Base-by-base conservation (phyloP, 352 stramenopile genomes). In the Phytopythium litorale region DNA sequence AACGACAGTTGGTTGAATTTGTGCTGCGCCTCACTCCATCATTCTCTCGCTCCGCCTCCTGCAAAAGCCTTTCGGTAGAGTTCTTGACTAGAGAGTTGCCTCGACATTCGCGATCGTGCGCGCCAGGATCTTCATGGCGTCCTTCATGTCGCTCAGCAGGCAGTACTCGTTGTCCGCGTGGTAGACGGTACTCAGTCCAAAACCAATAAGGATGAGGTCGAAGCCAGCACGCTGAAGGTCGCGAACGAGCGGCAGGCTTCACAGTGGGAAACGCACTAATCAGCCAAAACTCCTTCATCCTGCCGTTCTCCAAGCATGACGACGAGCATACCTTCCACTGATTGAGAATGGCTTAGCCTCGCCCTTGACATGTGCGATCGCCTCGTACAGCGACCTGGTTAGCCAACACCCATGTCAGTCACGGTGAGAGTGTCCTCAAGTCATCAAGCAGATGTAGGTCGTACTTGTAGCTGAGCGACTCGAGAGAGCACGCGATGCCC, bases 131-230 rank as follows among this genome's bases (percentile, higher is more conserved):
- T 91, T 86, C 25, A 92, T 68, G 15, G 88, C 91, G 58, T 96
- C 74, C 59, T 81, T 75, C 81, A 97, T 97, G 59, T 96, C 87
- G 58, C 69, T 92, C 43, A 97, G 70, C 52, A 65, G 74, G 58
- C 88, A 97, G 73, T 88, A 97, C 70, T 98, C 92, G 67, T 98
- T 97, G 72, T 98, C 91, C 16, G 88, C 92, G 72, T 97, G 92
- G 67, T 98, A 97, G 30, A 92, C 82, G 0, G 84, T 76, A 62
- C 78, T 92, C 70, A 88, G 88, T 58, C 84, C 84, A 56, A 92
- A 94, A 49, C 82, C 82, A 21, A 88, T 73, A 25, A 94, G 82
- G 13, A 78, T 91, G 62, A 92, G 64, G 60, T 94, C 86, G 32
- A 90, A 81, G 42, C 86, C 84, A 19, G 63, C 74, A 58, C 87